A percentile compares a stretch with the other conserved stretches of the same genome.
phyloP scores from a whole-genome alignment of 2,329 filamentous ascomycete genomes.

The Ilyonectria robusta region DNA sequence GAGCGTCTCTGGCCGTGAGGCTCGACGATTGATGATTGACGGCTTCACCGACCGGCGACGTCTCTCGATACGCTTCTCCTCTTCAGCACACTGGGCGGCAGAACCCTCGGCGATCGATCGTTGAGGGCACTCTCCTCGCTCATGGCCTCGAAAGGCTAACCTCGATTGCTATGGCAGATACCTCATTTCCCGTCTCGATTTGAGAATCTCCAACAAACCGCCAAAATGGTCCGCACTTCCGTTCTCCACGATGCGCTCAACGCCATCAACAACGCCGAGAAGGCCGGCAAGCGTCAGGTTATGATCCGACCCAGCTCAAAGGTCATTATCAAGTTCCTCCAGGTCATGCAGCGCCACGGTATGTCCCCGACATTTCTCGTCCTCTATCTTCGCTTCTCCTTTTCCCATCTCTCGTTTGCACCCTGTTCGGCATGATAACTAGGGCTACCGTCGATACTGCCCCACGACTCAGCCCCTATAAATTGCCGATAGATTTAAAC shows the following conservation, averaged over 20 bases:
- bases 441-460: slow-evolving; percentile 86
- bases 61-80: slow-evolving; percentile 73
- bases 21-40: slow-evolving; percentile 35
- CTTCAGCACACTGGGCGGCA: slow-evolving; percentile 77
- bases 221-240: slow-evolving; percentile 98
- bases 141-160: slow-evolving; percentile 74
- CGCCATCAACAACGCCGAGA: slow-evolving; percentile 99
- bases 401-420: slow-evolving; percentile 23
- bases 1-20: slow-evolving; percentile 48
- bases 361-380: slow-evolving; percentile 62
- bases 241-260: slow-evolving; percentile 99
- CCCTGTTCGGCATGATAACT: slow-evolving; percentile 98
- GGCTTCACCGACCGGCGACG: slow-evolving; percentile 31
- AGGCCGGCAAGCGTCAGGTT: slow-evolving; percentile 99
- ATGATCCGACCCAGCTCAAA: slow-evolving; percentile 98
- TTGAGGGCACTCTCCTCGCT: slow-evolving; percentile 80
- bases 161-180: slow-evolving; percentile 67
- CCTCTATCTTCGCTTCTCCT: slow-evolving; percentile 16
- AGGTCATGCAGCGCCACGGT: slow-evolving; percentile 99
- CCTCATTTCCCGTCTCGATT: slow-evolving; percentile 76
- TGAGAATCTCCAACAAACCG: slow-evolving; percentile 84
- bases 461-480: slow-evolving; percentile 99
- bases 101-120: slow-evolving; percentile 73
- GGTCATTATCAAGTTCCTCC: slow-evolving; percentile 99
- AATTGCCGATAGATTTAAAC: slow-evolving; percentile 96